phyloP scores from a whole-genome alignment of 495 filamentous ascomycete genomes.

The Xylaria bambusicola region DNA sequence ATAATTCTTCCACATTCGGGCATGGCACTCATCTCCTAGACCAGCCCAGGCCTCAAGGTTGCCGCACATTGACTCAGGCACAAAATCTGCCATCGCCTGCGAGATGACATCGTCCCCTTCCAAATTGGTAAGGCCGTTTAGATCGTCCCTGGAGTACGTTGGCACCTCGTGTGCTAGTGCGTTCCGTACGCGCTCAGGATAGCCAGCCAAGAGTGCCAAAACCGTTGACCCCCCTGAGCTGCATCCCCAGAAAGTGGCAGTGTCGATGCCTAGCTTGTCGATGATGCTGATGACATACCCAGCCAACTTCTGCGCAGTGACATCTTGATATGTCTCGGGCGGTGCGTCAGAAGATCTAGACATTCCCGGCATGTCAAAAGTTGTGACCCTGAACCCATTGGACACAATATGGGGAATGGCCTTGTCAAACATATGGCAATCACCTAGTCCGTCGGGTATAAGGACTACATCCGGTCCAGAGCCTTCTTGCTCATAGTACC shows the following conservation, averaged over 20 bases:
- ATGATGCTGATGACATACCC: constrained; percentile 28
- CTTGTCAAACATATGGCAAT: constrained; percentile 27
- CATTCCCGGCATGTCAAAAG: constrained; percentile 37
- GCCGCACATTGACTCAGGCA: constrained; percentile 17
- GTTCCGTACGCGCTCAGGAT: constrained; percentile 20
- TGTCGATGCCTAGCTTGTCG: constrained; percentile 25
- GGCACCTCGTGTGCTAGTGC: constrained; percentile 31
- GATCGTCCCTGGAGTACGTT: not conserved
- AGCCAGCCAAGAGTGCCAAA: constrained; percentile 19
- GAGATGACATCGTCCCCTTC: constrained; percentile 20
- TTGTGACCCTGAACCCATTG: constrained; percentile 27
- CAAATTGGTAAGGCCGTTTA: constrained; percentile 13
- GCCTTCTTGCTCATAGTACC: constrained; percentile 28
- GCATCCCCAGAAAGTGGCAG: constrained; percentile 27
- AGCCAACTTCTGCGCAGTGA: constrained; percentile 25
- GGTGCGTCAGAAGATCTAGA: constrained; percentile 25
- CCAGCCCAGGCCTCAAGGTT: constrained; percentile 24
- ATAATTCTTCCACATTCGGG: constrained; percentile 28
- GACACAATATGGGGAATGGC: constrained; percentile 18
- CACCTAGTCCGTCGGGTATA: constrained; percentile 33
- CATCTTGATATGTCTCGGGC: constrained; percentile 12
- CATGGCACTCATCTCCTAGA: constrained; percentile 25
- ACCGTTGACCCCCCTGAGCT: constrained; percentile 28
- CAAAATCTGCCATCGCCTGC: not conserved
- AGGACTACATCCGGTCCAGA: constrained; percentile 28